Percentiles rank a stretch among this genome's conserved stretches.
phyloP scores from a whole-genome alignment of 176 grass and related monocot species.

The Oryza meridionalis region DNA sequence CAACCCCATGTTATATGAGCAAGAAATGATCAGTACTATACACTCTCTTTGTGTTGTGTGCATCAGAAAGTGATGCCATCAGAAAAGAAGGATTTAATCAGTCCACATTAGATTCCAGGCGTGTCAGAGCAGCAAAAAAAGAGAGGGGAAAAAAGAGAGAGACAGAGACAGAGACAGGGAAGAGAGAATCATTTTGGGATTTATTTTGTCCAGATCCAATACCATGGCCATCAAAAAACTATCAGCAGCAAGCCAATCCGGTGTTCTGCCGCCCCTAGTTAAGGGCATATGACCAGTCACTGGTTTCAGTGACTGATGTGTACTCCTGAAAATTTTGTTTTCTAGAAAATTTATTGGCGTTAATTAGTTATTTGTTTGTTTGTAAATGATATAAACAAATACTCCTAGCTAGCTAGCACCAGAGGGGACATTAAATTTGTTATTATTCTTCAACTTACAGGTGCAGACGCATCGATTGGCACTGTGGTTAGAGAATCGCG shows the following conservation, averaged over 20 bases:
- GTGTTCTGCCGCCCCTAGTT: conserved; percentile 44
- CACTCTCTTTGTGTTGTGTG: background rate
- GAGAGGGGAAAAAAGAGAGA: background rate
- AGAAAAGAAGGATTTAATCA: conserved; percentile 31
- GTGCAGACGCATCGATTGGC: background rate
- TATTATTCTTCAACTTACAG: conserved; percentile 15
- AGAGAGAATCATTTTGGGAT: conserved; percentile 17
- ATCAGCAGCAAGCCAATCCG: conserved; percentile 24
- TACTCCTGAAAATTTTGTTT: conserved; percentile 2
- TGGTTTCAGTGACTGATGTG: conserved; percentile 27
- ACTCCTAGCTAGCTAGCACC: background rate
- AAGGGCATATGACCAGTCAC: background rate
- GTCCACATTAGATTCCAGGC: conserved; percentile 38
- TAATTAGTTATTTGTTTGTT: background rate
- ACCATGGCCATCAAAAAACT: background rate
- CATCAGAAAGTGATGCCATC: conserved; percentile 18
- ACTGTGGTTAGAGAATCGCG: background rate
- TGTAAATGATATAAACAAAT: background rate
- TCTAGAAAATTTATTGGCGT: background rate
- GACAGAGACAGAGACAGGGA: background rate
- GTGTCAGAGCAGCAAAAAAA: conserved; percentile 37
- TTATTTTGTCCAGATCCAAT: conserved; percentile 14
- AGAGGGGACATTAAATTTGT: background rate
- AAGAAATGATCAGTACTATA: background rate
- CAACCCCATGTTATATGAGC: background rate